Percentiles rank a stretch among this genome's conserved stretches.
Conservation (phyloP, 2,329 filamentous ascomycete genomes). For the Botrytis tulipae region DNA sequence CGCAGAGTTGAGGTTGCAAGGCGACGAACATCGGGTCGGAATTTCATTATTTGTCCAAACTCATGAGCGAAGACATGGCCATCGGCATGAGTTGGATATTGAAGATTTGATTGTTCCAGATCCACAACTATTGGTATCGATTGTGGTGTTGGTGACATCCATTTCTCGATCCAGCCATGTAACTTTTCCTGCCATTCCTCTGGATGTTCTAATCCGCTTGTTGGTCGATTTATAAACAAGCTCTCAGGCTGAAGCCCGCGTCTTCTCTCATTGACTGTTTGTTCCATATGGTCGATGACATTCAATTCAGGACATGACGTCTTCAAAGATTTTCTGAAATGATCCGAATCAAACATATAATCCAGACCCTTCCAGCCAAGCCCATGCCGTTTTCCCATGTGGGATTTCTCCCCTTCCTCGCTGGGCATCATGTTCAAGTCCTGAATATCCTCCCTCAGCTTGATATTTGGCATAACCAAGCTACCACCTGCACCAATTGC, state of each 20-base stretch:
- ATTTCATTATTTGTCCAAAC: constrained; percentile 33
- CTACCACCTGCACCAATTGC: constrained; percentile 42
- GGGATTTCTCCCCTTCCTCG: constrained; percentile 19
- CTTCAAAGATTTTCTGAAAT: constrained; percentile 33
- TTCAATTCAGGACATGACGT: constrained; percentile 33
- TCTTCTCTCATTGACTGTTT: constrained; percentile 25
- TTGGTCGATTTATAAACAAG: constrained; percentile 27
- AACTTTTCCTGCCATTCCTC: constrained; percentile 31
- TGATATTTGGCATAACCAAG: constrained; percentile 42
- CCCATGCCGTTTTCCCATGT: constrained; percentile 28
- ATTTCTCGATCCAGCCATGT: constrained; percentile 31
- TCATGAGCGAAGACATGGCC: constrained; percentile 27
- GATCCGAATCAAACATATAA: constrained; percentile 34
- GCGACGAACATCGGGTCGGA: constrained; percentile 28
- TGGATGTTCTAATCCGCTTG: constrained; percentile 29
- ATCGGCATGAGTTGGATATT: constrained; percentile 33
- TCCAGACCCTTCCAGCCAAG: constrained; percentile 35
- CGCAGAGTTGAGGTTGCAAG: constrained; percentile 30
- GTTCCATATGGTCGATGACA: constrained; percentile 30
- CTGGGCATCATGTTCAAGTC: constrained; percentile 20
- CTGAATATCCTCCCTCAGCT: constrained; percentile 39
- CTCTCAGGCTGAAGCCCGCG: constrained; percentile 31
- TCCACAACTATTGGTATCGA: constrained; percentile 32
- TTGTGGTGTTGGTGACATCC: constrained; percentile 23
- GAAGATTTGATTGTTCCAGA: constrained; percentile 30